Evolutionary conservation across 2,329 filamentous ascomycete species (phyloP).

Genomic region (Pseudogymnoascus sp.): DNA sequence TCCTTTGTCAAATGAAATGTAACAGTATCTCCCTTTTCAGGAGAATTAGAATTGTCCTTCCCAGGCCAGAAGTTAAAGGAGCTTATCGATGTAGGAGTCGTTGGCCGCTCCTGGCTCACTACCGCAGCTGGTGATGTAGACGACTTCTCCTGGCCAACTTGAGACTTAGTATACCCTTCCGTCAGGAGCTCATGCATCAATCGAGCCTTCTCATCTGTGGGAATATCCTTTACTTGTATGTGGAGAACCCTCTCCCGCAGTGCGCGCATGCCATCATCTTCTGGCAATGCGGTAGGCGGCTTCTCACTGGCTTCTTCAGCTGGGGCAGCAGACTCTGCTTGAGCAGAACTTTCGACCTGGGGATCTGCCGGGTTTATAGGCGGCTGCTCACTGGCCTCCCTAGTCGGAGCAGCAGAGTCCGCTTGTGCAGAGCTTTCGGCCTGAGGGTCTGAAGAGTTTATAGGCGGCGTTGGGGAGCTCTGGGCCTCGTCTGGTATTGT

Average conservation of each 20-base stretch:
- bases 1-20: slow-evolving; percentile 48
- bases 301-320: neutral
- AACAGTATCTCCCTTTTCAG: slow-evolving; percentile 18
- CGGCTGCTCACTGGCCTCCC: slow-evolving; percentile 11
- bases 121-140: slow-evolving; percentile 23
- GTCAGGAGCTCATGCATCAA: slow-evolving; percentile 65
- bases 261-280: slow-evolving; percentile 69
- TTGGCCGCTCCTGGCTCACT: slow-evolving; percentile 35
- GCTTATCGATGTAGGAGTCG: slow-evolving; percentile 41
- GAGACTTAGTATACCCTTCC: slow-evolving; percentile 54
- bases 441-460: neutral
- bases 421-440: neutral
- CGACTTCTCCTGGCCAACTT: slow-evolving; percentile 26
- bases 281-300: slow-evolving; percentile 40
- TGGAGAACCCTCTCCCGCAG: slow-evolving; percentile 60
- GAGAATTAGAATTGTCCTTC: slow-evolving; percentile 19
- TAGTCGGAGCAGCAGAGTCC: neutral
- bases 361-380: neutral
- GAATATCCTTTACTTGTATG: slow-evolving; percentile 56
- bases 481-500: neutral
- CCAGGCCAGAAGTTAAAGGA: slow-evolving; percentile 49
- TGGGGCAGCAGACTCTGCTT: neutral
- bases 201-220: slow-evolving; percentile 59
- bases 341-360: neutral
- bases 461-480: neutral